These are phyloP conservation scores for Clonostachys solani DNA, from an alignment of 2,329 filamentous ascomycete genomes.

Conservation along the genomic window DNA sequence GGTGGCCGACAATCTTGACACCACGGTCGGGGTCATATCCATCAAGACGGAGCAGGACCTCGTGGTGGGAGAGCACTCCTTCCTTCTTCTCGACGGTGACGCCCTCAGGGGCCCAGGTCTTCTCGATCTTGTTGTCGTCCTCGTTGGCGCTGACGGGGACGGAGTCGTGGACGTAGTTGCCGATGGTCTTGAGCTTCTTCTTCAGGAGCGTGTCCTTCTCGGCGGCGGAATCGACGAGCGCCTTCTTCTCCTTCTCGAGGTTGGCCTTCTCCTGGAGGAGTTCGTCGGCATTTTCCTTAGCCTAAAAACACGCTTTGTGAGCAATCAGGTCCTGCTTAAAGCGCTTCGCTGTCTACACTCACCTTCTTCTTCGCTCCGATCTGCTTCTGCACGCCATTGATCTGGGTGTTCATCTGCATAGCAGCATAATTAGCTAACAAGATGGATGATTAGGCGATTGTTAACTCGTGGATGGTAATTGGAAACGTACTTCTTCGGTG, in stretches of 20 bases:
- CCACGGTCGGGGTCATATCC: constrained; percentile 92
- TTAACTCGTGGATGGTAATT: background rate
- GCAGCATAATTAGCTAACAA: constrained; percentile 62
- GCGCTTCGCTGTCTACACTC: constrained; percentile 2
- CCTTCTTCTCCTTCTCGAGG: constrained; percentile 79
- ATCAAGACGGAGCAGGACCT: constrained; percentile 82
- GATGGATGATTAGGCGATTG: constrained; percentile 2
- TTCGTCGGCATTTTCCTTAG: constrained; percentile 82
- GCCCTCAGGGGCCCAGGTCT: constrained; percentile 77
- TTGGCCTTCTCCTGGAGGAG: constrained; percentile 74
- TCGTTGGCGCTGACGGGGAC: constrained; percentile 83
- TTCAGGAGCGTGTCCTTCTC: constrained; percentile 73
- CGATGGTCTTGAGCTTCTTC: constrained; percentile 77
- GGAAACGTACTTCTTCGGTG: constrained; percentile 65
- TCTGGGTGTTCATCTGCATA: constrained; percentile 76
- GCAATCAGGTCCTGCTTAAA: background rate
- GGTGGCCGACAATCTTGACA: constrained; percentile 89
- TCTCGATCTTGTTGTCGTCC: constrained; percentile 77
- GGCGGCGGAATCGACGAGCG: constrained; percentile 66
- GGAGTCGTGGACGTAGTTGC: constrained; percentile 69
- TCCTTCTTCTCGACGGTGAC: constrained; percentile 70
- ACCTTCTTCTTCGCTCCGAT: constrained; percentile 91
- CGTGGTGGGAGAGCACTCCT: constrained; percentile 79
- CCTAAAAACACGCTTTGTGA: constrained; percentile 30
- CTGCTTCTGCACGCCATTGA: constrained; percentile 86